Evolutionary conservation across 768 basidiomycete genomes (phyloP), one percentile per base, ranked within the genome.

Genomic region (Boletus barrowsii): DNA sequence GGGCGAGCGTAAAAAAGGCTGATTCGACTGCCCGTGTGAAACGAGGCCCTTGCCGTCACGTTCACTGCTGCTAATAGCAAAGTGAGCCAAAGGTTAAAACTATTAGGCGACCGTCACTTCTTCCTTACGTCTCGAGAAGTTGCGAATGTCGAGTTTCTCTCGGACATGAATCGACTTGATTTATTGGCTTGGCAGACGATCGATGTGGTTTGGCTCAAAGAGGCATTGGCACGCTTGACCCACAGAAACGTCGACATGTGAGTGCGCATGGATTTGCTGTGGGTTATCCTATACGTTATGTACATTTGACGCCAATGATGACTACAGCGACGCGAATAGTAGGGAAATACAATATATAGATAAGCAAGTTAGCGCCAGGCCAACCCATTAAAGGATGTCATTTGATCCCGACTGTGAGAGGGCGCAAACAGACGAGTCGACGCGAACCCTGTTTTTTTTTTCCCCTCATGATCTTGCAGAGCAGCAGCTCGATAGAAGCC

Each of bases 111-210:
- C 9, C 29, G 29, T 29, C n/a, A n/a, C n/a, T n/a, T 29, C 29
- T 29, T 8, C 8, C 29, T 29, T 29, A 29, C 29, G 29, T 29
- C 29, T 29, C 29, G 29, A 29, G 29, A 29, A 29, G 29, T 29
- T 29, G 29, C 29, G 29, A 29, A 29, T 9, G 29, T 29, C 29
- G 26, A 56, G 52, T 33, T 52, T 52, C 24, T 37, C 50, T 53
- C 63, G 62, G 64, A 65, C 59, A 67, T 65, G 64, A 65, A 61
- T 46, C 37, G 43, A 49, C 39, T 36, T 47, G 36, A 51, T 60
- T 30, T 47, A 47, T 65, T 29, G 35, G 39, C 42, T 54, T 26
- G 33, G 20, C 51, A 52, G 53, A 40, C 53, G 55, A 63, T 63
- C 60, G 45, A 20, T 35, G 57, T 56, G 55, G 55, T 8, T 36